Conservation (phyloP, 2,329 filamentous ascomycete species). For the Sclerotinia trifoliorum region DNA sequence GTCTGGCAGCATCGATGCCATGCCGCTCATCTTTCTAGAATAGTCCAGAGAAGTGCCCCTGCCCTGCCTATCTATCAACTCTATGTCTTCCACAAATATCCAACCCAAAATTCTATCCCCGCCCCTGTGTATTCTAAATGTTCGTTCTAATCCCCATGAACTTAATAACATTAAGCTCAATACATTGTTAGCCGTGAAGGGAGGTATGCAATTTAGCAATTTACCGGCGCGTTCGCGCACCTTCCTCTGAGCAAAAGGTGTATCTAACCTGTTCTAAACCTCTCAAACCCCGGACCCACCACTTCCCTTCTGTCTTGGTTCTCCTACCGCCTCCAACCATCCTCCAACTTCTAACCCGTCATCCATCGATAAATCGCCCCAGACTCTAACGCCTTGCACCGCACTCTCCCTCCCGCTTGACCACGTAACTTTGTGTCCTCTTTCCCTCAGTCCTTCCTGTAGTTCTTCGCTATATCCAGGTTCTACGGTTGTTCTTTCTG, state of each 20-base stretch:
- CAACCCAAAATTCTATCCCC: background rate
- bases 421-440: conserved; percentile 72
- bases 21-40: background rate
- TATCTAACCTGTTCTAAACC: background rate
- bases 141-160: conserved; percentile 1
- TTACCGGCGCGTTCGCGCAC: conserved; percentile 5
- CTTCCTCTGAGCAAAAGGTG: background rate
- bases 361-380: conserved; percentile 71
- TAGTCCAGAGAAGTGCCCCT: background rate
- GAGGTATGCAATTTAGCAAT: conserved; percentile 10
- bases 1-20: background rate
- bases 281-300: conserved; percentile 23
- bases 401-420: conserved; percentile 62
- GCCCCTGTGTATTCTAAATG: background rate
- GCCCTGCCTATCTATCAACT: background rate
- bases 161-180: background rate
- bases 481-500: conserved; percentile 68
- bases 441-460: conserved; percentile 58
- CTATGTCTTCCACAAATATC: background rate
- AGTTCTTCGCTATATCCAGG: conserved; percentile 64
- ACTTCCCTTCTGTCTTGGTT: conserved; percentile 68
- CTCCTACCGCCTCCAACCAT: conserved; percentile 66
- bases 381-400: conserved; percentile 66
- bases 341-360: conserved; percentile 73
- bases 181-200: background rate